Percentiles rank a stretch among this genome's conserved stretches.
Evolutionary conservation across 495 filamentous ascomycete genomes (phyloP).

Genomic region (Sordaria brevicollis): DNA sequence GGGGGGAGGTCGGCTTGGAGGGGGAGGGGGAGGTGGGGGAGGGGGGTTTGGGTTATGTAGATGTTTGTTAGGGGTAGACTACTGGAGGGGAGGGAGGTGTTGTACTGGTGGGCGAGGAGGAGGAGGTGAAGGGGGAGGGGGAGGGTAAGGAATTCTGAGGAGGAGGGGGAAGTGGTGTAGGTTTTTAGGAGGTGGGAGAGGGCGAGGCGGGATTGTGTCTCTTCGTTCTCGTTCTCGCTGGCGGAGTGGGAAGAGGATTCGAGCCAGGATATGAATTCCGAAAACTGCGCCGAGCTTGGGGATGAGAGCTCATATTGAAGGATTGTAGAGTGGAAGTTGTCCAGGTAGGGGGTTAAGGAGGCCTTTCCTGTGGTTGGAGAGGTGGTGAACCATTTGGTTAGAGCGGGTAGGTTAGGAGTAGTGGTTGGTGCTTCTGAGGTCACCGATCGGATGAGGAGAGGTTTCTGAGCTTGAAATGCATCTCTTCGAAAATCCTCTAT

Average conservation of each 20-base stretch:
- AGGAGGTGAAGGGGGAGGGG: conserved; percentile 28
- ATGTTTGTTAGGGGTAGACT: conserved; percentile 34
- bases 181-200: not conserved
- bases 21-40: conserved; percentile 49
- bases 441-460: not conserved
- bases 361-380: not conserved
- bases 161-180: not conserved
- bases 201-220: not conserved
- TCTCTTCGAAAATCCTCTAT: not conserved
- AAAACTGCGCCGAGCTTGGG: not conserved
- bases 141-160: conserved; percentile 22
- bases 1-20: conserved; percentile 58
- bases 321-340: not conserved
- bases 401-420: conserved; percentile 5
- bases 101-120: not conserved
- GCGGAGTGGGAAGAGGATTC: not conserved
- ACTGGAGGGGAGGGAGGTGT: not conserved
- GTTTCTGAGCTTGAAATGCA: conserved; percentile 1
- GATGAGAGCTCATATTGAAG: not conserved
- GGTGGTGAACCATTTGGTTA: conserved; percentile 2
- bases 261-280: not conserved
- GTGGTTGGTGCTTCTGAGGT: too few relatives aligned
- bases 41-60: conserved; percentile 77
- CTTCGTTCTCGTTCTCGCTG: too few relatives aligned
- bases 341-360: not conserved